Base-by-base conservation (phyloP, 345 rosid genomes). In the Euphorbia tirucalli region DNA sequence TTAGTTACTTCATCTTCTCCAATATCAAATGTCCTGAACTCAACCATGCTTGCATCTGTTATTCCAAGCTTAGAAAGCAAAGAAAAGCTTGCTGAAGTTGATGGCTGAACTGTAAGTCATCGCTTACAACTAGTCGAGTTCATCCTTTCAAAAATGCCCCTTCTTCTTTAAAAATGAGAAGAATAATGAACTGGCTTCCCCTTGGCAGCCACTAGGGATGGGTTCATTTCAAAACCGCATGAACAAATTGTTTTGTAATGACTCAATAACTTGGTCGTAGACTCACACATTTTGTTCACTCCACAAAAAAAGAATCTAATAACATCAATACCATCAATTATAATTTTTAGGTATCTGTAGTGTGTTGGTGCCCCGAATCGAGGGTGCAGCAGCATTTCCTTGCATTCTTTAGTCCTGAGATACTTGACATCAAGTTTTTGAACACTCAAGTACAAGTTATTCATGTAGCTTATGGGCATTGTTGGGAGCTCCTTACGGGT, bases 371-470 rank as follows among this genome's bases (percentile, higher is more conserved):
- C 61, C 5, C 15, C 69, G 27, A 39, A 77, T 25, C 22, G 57
- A 35, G 77, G 81, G 31, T 43, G 35, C 7, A 68, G 52, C 60
- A 77, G 50, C 81, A 81, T 81, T 27, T 32, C 3, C 60, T 68
- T 71, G 30, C 81, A 77, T 15, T 52, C 68, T 24, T 35, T 11
- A 5, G 65, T 71, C 15, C 44, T 39, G 21, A 81, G 14, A 62
- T 7, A 22, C 11, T 22, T 44, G n/a, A 1, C 10, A 25, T 59
- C 81, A 41, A 81, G 65, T 48, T 50, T 67, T 44, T 66, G 60
- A 43, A 74, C 52, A 15, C 81, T 77, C n/a, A n/a, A 9, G 35
- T 74, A 77, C 49, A 77, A 66, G 54, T 74, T 81, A 16, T 73
- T 71, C 44, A 73, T 21, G 54, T 78, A 54, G 16, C 78, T 76